phyloP scores from a whole-genome alignment of 1,139 yeast species.

The Entelexis sorbosivorans region DNA sequence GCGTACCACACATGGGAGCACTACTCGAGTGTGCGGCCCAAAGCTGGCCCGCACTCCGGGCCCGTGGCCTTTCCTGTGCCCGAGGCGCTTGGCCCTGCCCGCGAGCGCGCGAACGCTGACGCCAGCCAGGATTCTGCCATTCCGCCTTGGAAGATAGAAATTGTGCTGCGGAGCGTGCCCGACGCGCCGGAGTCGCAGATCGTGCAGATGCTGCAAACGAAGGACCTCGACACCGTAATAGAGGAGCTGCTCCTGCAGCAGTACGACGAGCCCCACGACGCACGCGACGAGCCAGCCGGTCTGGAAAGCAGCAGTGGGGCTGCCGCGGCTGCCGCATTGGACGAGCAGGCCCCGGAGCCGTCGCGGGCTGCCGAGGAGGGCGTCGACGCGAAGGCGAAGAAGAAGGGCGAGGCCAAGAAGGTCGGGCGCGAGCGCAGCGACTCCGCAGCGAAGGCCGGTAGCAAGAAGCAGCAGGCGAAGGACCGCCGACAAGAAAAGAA shows the following conservation, averaged over 20 bases:
- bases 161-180: conserved; percentile 25
- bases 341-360: no score
- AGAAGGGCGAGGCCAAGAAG: no score
- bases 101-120: not conserved
- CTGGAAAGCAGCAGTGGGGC: no score
- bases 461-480: conserved; percentile 10
- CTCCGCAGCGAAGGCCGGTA: not conserved
- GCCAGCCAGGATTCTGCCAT: conserved; percentile 10
- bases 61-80: conserved; percentile 15
- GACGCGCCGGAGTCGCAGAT: conserved; percentile 18
- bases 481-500: conserved; percentile 14
- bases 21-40: conserved; percentile 34
- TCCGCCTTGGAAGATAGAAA: conserved; percentile 30
- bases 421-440: not conserved
- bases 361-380: no score
- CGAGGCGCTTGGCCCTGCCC: not conserved
- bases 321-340: no score
- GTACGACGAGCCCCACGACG: not conserved
- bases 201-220: conserved; percentile 8
- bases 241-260: conserved; percentile 22
- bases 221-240: conserved; percentile 21
- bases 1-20: conserved; percentile 39
- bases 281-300: not conserved
- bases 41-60: conserved; percentile 33
- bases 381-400: no score